phyloP scores from a whole-genome alignment of 2,329 filamentous ascomycete genomes.

The Simplicillium sp. region DNA sequence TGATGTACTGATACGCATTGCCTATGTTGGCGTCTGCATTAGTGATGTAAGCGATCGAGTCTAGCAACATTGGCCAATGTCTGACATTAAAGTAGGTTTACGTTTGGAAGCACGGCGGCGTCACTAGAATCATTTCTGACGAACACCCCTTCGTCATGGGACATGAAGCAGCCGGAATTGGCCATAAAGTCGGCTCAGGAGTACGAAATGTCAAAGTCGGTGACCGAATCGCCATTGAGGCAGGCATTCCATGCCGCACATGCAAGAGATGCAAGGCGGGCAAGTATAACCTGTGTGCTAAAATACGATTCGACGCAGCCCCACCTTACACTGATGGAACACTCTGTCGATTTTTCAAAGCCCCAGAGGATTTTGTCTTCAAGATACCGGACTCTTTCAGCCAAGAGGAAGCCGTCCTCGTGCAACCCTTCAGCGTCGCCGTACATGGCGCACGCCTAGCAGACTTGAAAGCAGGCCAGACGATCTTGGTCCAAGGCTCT shows the following conservation, averaged over 20 bases:
- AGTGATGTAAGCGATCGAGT: too few relatives aligned
- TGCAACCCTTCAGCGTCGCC: conserved; percentile 27
- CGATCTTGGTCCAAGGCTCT: conserved; percentile 23
- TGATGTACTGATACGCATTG: too few relatives aligned
- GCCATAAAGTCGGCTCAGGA: conserved; percentile 52
- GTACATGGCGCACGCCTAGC: conserved; percentile 30
- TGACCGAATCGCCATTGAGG: conserved; percentile 73
- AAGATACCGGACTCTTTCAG: conserved; percentile 58
- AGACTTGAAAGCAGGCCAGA: conserved; percentile 5
- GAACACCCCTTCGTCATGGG: conserved; percentile 36
- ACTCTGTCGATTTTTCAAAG: conserved; percentile 63
- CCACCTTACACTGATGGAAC: conserved; percentile 72
- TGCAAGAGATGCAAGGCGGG: conserved; percentile 66
- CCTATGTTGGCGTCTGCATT: too few relatives aligned
- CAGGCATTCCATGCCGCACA: conserved; percentile 66
- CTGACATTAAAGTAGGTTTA: not conserved
- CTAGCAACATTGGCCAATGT: too few relatives aligned
- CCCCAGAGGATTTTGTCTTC: conserved; percentile 77
- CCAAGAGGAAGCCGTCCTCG: conserved; percentile 35
- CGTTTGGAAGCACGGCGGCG: conserved; percentile 10
- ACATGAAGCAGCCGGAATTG: conserved; percentile 49
- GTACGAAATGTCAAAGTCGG: conserved; percentile 54
- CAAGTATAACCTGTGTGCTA: conserved; percentile 69
- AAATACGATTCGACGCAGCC: conserved; percentile 76
- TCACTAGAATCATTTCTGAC: conserved; percentile 2